Evolutionary conservation across 768 basidiomycete species (phyloP), one percentile per base, ranked within the genome.

Genomic region (Paxillus involutus): DNA sequence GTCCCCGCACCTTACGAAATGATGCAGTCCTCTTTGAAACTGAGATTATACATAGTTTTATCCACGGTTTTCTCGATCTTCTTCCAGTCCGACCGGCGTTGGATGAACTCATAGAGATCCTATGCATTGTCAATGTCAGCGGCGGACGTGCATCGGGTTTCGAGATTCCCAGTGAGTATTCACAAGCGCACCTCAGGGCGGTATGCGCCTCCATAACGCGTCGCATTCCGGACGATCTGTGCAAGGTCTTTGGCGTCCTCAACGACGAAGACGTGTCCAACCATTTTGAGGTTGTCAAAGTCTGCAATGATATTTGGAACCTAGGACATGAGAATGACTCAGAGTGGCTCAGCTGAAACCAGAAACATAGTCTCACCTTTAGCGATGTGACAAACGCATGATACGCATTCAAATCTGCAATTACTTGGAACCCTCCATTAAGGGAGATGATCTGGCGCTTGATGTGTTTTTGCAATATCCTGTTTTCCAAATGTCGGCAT

Each of bases 361-460:
- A 45, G 29, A 9, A 12, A 14, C 13, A 10, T 14, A 26, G 33
- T 59, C 68, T 9, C 47, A 89, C 91, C 73, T 90, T 94, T 43
- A 99, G 80, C 2, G 91, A 89, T 0, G 86, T 75, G 42, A 98
- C 86, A 71, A 99, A 99, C 0, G 81, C 70, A 70, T 97, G 84
- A 70, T 99, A 99, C 4, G 89, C 84, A 70, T 98, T 99, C 56
- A 99, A 73, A 69, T 99, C 97, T 2, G 95, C 89, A 58, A 99
- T 98, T 56, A 98, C 86, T 59, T 94, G 92, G 71, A 98, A 96
- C 0, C 96, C 96, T 14, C 97, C 97, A 51, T 77, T 84, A 35
- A 97, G 79, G 1, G 95, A 98, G 46, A 98, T 94, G 63, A 98
- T 99, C 68, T 98, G 94, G 1, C 94, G 82, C 67, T 99, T 98